Percentiles rank a stretch among this genome's conserved stretches.
These are phyloP conservation scores for Lolium rigidum DNA, from an alignment of 176 grass and related monocot species.

Conservation along the genomic window DNA sequence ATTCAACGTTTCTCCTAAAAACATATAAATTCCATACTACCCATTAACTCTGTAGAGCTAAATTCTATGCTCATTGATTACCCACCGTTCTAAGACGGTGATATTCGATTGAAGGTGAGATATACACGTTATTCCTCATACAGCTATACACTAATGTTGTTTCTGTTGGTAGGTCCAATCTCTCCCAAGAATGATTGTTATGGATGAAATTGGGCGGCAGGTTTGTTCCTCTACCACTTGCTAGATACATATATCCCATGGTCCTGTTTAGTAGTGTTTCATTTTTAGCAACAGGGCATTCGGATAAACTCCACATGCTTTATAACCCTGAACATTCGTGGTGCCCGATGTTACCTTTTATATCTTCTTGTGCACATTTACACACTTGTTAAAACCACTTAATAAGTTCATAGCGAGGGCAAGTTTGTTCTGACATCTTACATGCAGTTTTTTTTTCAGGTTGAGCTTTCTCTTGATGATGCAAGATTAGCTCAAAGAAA, in stretches of 20 bases:
- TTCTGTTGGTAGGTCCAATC: constrained; percentile 74
- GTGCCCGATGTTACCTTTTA: not conserved
- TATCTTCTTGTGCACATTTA: not conserved
- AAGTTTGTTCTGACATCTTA: constrained; percentile 36
- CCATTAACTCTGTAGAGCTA: no score
- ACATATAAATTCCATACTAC: no score
- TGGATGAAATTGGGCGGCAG: constrained; percentile 98
- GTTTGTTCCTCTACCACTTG: constrained; percentile 48
- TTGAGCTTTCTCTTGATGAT: constrained; percentile 95
- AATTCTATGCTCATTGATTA: no score
- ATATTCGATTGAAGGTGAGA: no score
- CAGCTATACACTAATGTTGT: constrained; percentile 11
- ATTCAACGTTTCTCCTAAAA: no score
- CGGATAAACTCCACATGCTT: not conserved
- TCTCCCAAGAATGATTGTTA: constrained; percentile 97
- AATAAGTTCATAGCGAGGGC: not conserved
- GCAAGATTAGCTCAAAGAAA: constrained; percentile 86
- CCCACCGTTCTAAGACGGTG: no score
- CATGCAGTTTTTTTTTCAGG: constrained; percentile 53
- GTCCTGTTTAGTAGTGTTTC: not conserved
- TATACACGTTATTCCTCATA: constrained; percentile 35
- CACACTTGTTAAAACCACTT: not conserved
- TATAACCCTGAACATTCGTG: no score
- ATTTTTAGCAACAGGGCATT: constrained; percentile 27
- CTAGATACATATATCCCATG: constrained; percentile 5